phyloP scores from a whole-genome alignment of 2,329 filamentous ascomycete genomes.

The Coniochaeta sp. region DNA sequence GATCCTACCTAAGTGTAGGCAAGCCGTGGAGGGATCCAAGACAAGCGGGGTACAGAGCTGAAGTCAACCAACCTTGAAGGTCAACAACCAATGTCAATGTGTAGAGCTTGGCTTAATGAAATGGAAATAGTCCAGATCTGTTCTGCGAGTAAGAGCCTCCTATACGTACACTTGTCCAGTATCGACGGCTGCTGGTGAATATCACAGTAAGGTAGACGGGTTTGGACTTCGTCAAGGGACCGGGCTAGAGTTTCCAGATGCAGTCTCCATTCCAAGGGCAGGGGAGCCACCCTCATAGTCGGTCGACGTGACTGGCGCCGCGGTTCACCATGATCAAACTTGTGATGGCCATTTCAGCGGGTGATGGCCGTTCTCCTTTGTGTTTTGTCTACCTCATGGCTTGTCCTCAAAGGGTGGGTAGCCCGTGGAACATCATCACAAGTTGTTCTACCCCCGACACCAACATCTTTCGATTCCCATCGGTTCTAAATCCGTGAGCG shows the following conservation, averaged over 20 bases:
- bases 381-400: neutral
- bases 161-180: neutral
- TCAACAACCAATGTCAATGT: too few relatives aligned
- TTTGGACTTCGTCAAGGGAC: too few relatives aligned
- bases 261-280: neutral
- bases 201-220: too few relatives aligned
- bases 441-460: too few relatives aligned
- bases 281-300: neutral
- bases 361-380: neutral
- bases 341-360: neutral
- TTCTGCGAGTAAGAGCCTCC: too few relatives aligned
- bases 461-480: neutral
- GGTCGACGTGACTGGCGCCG: neutral
- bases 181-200: neutral
- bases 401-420: too few relatives aligned
- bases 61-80: neutral
- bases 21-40: too few relatives aligned
- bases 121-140: too few relatives aligned
- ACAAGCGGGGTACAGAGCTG: neutral
- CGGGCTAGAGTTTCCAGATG: neutral
- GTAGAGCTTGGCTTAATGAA: too few relatives aligned
- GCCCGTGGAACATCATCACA: too few relatives aligned
- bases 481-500: neutral
- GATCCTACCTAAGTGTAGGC: too few relatives aligned
- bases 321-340: too few relatives aligned